Percentiles rank a stretch among this genome's conserved stretches.
phyloP scores from a whole-genome alignment of 2,329 filamentous ascomycete species.

The Penicillium vulpinum region DNA sequence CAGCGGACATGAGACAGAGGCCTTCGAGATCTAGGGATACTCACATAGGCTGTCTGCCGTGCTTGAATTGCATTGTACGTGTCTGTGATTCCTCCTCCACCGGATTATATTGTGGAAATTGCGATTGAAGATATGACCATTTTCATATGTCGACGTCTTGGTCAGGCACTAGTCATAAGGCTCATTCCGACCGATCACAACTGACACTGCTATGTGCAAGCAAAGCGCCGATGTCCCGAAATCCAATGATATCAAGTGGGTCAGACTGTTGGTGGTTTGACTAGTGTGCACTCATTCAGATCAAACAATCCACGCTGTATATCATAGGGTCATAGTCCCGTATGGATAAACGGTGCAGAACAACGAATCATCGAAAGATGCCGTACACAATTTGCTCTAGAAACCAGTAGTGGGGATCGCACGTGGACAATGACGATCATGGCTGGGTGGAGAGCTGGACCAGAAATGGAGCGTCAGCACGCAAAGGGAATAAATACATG shows the following conservation, averaged over 20 bases:
- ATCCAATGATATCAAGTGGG: too few relatives aligned
- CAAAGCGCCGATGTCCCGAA: not conserved
- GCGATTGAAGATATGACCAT: not conserved
- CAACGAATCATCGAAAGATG: not conserved
- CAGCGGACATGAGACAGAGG: constrained; percentile 24
- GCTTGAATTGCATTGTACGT: constrained; percentile 45
- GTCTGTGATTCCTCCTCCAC: too few relatives aligned
- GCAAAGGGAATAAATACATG: not conserved
- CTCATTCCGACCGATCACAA: not conserved
- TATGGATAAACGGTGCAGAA: not conserved
- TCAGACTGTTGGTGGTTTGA: too few relatives aligned
- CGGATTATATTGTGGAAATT: not conserved
- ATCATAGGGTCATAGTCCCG: not conserved
- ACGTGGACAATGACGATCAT: not conserved
- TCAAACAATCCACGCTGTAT: not conserved
- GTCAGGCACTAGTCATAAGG: not conserved
- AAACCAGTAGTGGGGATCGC: not conserved
- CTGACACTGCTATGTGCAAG: not conserved
- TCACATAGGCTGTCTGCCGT: constrained; percentile 46
- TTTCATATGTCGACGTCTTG: not conserved
- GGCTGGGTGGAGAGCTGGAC: not conserved
- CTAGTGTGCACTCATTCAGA: not conserved
- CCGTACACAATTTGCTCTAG: not conserved
- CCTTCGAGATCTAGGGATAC: constrained; percentile 32
- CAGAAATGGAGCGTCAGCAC: not conserved